These are phyloP conservation scores for Abelmoschus esculentus DNA, from an alignment of 345 rosid species.

Conservation along the genomic window DNA sequence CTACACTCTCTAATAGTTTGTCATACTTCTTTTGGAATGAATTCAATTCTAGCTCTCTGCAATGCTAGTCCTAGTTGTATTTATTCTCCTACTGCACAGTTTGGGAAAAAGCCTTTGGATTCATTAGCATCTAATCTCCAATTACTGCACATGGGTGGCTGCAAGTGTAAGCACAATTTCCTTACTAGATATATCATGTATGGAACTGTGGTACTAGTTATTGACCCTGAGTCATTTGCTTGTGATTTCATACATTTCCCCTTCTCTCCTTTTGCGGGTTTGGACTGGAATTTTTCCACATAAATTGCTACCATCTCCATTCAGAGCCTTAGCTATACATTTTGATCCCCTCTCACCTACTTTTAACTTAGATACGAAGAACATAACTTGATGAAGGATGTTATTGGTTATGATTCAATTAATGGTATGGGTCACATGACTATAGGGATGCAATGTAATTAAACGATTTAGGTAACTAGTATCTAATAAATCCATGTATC, in stretches of 20 bases:
- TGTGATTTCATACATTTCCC: not conserved
- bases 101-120: conserved; percentile 24
- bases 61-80: conserved; percentile 15
- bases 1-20: conserved; percentile 60
- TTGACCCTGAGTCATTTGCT: not conserved
- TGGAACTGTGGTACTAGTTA: not conserved
- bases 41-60: conserved; percentile 56
- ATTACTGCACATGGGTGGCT: conserved; percentile 64
- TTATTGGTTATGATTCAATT: not conserved
- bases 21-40: conserved; percentile 57
- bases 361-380: not conserved
- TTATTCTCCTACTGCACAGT: conserved; percentile 18
- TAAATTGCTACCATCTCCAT: not conserved
- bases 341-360: not conserved
- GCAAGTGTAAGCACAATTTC: conserved; percentile 47
- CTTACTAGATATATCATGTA: not conserved
- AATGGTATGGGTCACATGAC: not conserved
- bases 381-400: conserved; percentile 6
- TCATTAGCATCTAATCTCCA: conserved; percentile 47
- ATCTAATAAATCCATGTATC: not conserved
- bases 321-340: not conserved
- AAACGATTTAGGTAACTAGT: not conserved
- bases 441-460: not conserved
- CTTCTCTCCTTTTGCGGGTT: not conserved
- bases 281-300: not conserved